phyloP scores from a whole-genome alignment of 768 basidiomycete species.

The Sarcomyxa edulis region DNA sequence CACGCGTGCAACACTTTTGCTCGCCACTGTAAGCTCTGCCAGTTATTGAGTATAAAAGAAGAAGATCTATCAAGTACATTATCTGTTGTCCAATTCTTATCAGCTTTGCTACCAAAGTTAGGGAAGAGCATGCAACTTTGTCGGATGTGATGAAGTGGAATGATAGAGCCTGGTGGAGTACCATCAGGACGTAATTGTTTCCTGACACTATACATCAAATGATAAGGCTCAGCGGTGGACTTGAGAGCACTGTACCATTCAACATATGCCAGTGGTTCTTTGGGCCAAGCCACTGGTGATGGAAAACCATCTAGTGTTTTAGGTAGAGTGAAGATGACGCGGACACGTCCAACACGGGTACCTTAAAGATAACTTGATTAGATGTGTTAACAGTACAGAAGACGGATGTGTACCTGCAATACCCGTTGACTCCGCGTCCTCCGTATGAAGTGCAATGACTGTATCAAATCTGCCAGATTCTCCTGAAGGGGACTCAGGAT shows the following conservation, averaged over 20 bases:
- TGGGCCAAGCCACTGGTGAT: slow-evolving; percentile 3
- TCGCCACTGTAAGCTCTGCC: too few species aligned
- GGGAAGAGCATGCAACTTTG: too few species aligned
- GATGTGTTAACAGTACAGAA: neutral
- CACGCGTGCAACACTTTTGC: too few species aligned
- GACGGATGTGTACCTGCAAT: neutral
- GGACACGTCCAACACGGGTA: neutral
- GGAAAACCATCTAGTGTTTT: neutral
- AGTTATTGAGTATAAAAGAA: too few species aligned
- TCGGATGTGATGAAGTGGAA: too few species aligned
- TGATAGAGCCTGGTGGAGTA: too few species aligned
- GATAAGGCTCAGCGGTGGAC: too few species aligned
- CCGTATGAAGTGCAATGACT: neutral
- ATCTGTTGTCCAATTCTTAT: too few species aligned
- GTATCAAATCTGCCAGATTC: neutral
- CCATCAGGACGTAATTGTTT: too few species aligned
- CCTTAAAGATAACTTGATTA: neutral
- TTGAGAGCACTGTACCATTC: slow-evolving; percentile 18
- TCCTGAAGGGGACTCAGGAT: neutral
- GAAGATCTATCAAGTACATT: too few species aligned
- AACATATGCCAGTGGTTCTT: slow-evolving; percentile 17
- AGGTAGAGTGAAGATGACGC: neutral
- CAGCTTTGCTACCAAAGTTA: too few species aligned
- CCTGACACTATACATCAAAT: too few species aligned
- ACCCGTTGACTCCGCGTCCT: neutral